A percentile compares a stretch with the other conserved stretches of the same genome.
Conservation (phyloP, 352 stramenopile genomes). For the Phytophthora sp. region DNA sequence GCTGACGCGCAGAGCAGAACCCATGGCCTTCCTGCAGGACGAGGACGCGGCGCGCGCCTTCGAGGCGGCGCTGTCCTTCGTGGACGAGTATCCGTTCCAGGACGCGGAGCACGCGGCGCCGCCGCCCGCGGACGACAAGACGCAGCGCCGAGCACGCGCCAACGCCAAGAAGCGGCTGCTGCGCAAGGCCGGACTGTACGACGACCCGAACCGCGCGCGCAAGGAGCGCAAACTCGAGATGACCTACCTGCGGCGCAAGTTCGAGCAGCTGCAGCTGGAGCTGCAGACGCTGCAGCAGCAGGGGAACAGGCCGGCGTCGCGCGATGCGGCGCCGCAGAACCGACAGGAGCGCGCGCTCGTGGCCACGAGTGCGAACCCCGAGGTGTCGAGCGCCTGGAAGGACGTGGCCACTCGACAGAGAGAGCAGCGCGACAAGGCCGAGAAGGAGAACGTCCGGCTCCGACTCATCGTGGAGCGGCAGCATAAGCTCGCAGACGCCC, state of each 20-base stretch:
- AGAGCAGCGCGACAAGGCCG: slow-evolving; percentile 34
- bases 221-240: slow-evolving; percentile 50
- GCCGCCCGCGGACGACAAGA: slow-evolving; percentile 8
- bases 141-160: slow-evolving; percentile 9
- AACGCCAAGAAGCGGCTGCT: slow-evolving; percentile 34
- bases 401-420: slow-evolving; percentile 29
- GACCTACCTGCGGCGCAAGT: slow-evolving; percentile 38
- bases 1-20: background rate
- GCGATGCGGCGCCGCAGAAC: background rate
- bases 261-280: slow-evolving; percentile 42
- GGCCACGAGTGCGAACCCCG: background rate
- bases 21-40: slow-evolving; percentile 28
- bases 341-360: slow-evolving; percentile 3
- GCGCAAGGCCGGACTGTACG: slow-evolving; percentile 29
- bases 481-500: slow-evolving; percentile 35
- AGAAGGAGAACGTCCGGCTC: slow-evolving; percentile 44
- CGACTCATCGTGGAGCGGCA: slow-evolving; percentile 39
- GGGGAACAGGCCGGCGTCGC: background rate
- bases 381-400: slow-evolving; percentile 35
- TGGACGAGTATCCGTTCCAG: slow-evolving; percentile 36
- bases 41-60: slow-evolving; percentile 31
- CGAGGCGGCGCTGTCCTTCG: slow-evolving; percentile 34
- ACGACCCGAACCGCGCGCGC: slow-evolving; percentile 45
- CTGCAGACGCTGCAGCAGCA: slow-evolving; percentile 27
- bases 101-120: background rate